A percentile compares a stretch with the other conserved stretches of the same genome.
Conservation (phyloP, 2,329 filamentous ascomycete genomes). For the Fusarium sp. region DNA sequence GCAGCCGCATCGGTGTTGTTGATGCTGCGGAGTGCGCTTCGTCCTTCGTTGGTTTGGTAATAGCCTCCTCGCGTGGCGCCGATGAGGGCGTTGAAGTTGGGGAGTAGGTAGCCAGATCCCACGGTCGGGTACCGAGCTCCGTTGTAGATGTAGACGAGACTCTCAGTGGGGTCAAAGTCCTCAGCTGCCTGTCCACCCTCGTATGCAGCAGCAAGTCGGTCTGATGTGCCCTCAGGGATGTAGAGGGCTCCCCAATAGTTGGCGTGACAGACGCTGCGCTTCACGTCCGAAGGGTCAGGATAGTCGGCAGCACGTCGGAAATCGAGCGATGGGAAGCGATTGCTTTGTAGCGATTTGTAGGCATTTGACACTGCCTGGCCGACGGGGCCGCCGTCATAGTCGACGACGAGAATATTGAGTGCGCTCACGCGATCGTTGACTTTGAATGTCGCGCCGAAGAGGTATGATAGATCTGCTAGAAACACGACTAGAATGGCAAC, state of each 20-base stretch:
- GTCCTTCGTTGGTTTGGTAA: conserved; percentile 46
- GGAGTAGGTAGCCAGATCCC: conserved; percentile 47
- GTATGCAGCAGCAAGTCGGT: conserved; percentile 50
- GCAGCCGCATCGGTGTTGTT: conserved; percentile 45
- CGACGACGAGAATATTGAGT: conserved; percentile 51
- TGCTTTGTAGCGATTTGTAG: conserved; percentile 51
- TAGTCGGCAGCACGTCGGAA: conserved; percentile 48
- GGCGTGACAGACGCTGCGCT: conserved; percentile 54
- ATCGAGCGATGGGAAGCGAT: conserved; percentile 53
- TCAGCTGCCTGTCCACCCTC: conserved; percentile 41
- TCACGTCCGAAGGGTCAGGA: conserved; percentile 45
- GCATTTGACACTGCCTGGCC: conserved; percentile 53
- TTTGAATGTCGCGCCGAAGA: conserved; percentile 53
- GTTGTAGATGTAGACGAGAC: conserved; percentile 56
- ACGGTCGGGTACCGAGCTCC: conserved; percentile 55
- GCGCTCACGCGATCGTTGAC: conserved; percentile 40
- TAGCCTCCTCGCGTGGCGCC: conserved; percentile 43
- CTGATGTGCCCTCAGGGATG: conserved; percentile 51
- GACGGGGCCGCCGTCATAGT: conserved; percentile 53
- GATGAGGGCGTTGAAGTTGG: conserved; percentile 50
- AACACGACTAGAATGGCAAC: conserved; percentile 41
- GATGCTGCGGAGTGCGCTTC: conserved; percentile 38
- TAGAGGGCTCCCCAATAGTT: conserved; percentile 59
- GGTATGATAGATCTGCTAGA: conserved; percentile 49
- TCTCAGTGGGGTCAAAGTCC: conserved; percentile 52